Percentiles rank a stretch among this genome's conserved stretches.
phyloP scores from a whole-genome alignment of 306 rosid species.

The Lathyrus sativus region DNA sequence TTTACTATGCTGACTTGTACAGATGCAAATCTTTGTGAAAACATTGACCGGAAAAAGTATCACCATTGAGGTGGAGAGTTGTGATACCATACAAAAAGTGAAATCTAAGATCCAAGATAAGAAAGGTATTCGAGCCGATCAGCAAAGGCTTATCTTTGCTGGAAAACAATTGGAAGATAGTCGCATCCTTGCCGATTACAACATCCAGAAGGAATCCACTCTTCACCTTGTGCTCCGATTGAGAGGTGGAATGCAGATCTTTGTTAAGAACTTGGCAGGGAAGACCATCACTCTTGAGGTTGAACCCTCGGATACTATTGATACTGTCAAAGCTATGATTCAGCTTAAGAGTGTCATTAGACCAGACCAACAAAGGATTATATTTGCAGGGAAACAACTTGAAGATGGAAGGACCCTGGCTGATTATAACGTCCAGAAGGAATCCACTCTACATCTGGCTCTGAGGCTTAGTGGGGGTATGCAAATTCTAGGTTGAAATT shows the following conservation, averaged over 20 bases:
- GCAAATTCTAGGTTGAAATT: slow-evolving; percentile 2
- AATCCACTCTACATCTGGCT: neutral
- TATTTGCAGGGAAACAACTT: neutral
- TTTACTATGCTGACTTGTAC: neutral
- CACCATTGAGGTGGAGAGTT: slow-evolving; percentile 12
- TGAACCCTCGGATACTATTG: slow-evolving; percentile 3
- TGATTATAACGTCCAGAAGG: slow-evolving; percentile 1
- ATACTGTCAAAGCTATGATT: slow-evolving; percentile 1
- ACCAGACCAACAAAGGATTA: neutral
- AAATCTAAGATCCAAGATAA: no score
- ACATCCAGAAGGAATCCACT: no score
- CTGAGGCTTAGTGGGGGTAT: neutral
- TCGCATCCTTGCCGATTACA: no score
- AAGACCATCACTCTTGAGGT: no score
- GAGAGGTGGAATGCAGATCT: no score
- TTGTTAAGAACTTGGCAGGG: no score
- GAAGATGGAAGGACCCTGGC: neutral
- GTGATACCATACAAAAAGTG: no score
- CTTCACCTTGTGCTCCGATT: no score
- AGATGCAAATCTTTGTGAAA: slow-evolving; percentile 13
- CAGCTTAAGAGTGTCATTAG: neutral
- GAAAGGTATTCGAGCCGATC: no score
- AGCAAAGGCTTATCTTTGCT: no score
- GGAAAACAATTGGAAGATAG: no score
- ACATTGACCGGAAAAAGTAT: slow-evolving; percentile 10